Conservation (phyloP, 2,329 filamentous ascomycete species). For the Whalleya microplaca region DNA sequence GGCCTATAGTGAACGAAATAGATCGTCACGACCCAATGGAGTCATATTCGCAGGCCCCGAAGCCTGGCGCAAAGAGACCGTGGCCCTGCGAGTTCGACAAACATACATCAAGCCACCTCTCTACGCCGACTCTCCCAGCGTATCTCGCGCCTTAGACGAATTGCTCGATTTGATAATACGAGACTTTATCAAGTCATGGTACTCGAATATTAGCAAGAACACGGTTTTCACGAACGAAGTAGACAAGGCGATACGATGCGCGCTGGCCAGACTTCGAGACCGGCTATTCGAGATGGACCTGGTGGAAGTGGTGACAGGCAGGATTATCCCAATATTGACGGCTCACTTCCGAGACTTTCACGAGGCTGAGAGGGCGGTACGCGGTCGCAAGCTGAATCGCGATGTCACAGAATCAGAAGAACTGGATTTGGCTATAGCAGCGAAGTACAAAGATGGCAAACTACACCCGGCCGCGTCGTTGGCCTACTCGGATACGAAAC, state of each 20-base stretch:
- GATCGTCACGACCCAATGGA: slow-evolving; percentile 47
- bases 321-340: slow-evolving; percentile 85
- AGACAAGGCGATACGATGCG: slow-evolving; percentile 76
- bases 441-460: slow-evolving; percentile 86
- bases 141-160: slow-evolving; percentile 80
- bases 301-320: slow-evolving; percentile 79
- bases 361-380: slow-evolving; percentile 82
- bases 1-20: slow-evolving; percentile 44
- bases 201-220: slow-evolving; percentile 79
- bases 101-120: slow-evolving; percentile 71
- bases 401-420: slow-evolving; percentile 96
- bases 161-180: slow-evolving; percentile 76
- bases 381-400: slow-evolving; percentile 84
- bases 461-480: slow-evolving; percentile 85
- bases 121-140: slow-evolving; percentile 73
- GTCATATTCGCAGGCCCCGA: slow-evolving; percentile 63
- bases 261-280: slow-evolving; percentile 72
- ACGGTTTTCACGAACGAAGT: slow-evolving; percentile 84
- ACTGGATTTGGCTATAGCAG: slow-evolving; percentile 92
- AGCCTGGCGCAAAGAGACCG: slow-evolving; percentile 72
- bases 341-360: slow-evolving; percentile 88
- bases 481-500: slow-evolving; percentile 81
- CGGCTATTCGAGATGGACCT: slow-evolving; percentile 77
- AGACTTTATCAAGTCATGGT: slow-evolving; percentile 91
- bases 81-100: slow-evolving; percentile 66